These are phyloP conservation scores for Paramecium sonneborni DNA, from an alignment of 73 alveolate genomes.

Conservation along the genomic window DNA sequence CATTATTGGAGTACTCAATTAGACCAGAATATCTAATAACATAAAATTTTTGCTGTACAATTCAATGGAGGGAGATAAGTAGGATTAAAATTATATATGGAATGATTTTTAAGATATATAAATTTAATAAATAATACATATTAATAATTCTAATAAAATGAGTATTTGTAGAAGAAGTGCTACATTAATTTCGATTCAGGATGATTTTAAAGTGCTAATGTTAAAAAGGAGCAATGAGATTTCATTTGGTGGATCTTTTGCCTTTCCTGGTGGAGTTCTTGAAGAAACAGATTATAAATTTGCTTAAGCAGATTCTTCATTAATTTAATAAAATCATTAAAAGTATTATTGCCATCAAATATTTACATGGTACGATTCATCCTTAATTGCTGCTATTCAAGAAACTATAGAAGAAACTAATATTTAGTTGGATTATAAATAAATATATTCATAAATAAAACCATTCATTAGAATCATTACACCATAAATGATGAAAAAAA, in stretches of 20 bases:
- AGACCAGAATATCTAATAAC: not conserved
- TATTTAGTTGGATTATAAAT: not conserved
- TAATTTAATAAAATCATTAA: not conserved
- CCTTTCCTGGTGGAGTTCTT: slow-evolving; percentile 17
- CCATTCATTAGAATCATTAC: slow-evolving; percentile 36
- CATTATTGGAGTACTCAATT: not conserved
- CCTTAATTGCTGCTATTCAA: slow-evolving; percentile 20
- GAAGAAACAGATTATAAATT: not conserved
- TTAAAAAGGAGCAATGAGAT: not conserved
- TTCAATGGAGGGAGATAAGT: not conserved
- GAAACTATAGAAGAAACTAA: slow-evolving; percentile 34
- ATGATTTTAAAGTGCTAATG: not conserved
- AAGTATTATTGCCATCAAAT: not conserved
- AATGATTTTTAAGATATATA: not conserved
- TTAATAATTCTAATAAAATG: not conserved
- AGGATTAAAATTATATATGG: not conserved
- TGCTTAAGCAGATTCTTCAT: not conserved
- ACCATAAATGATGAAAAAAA: slow-evolving; percentile 20
- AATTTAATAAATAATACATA: too few relatives aligned
- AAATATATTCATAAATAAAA: not conserved
- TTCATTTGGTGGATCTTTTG: slow-evolving; percentile 23
- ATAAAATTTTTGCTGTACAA: not conserved
- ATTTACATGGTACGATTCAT: not conserved
- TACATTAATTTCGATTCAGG: not conserved
- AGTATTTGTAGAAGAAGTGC: slow-evolving; percentile 23